Evolutionary conservation across 2,329 filamentous ascomycete genomes (phyloP).

Genomic region (Teratosphaeria gauchensis): DNA sequence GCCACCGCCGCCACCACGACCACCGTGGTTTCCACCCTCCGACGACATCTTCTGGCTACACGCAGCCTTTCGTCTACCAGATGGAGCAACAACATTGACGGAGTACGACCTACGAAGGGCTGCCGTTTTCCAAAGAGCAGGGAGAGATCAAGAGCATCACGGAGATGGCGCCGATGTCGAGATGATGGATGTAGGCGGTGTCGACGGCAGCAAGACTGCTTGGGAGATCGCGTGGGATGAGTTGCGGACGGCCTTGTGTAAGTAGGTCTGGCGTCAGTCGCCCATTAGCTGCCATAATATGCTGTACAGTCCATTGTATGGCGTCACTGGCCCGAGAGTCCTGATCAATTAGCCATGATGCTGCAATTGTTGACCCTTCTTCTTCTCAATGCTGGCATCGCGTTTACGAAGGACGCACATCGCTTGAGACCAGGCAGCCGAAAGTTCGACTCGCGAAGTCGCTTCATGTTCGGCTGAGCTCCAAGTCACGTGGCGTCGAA

Average conservation of each 20-base stretch:
- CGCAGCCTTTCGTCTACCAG: background rate
- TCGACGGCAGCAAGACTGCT: background rate
- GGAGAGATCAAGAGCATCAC: background rate
- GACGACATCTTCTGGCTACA: background rate
- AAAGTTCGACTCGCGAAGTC: no score
- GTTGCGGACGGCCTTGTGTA: background rate
- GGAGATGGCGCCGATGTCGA: background rate
- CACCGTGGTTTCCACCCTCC: background rate
- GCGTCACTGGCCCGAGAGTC: no score
- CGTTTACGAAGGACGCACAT: no score
- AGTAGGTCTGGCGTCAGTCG: background rate
- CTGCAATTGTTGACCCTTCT: no score
- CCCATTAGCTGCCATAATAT: background rate
- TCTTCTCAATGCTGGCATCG: no score
- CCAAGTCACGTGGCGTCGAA: no score
- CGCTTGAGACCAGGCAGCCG: no score
- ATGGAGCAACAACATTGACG: background rate
- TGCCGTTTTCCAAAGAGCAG: background rate
- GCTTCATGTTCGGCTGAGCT: no score
- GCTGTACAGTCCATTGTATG: background rate
- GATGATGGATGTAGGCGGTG: background rate
- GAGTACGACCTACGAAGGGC: background rate
- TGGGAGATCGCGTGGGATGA: background rate
- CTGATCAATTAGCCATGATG: no score
- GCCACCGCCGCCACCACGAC: background rate